Evolutionary conservation across 352 stramenopile species (phyloP).

Genomic region (Vaucheria bursata): DNA sequence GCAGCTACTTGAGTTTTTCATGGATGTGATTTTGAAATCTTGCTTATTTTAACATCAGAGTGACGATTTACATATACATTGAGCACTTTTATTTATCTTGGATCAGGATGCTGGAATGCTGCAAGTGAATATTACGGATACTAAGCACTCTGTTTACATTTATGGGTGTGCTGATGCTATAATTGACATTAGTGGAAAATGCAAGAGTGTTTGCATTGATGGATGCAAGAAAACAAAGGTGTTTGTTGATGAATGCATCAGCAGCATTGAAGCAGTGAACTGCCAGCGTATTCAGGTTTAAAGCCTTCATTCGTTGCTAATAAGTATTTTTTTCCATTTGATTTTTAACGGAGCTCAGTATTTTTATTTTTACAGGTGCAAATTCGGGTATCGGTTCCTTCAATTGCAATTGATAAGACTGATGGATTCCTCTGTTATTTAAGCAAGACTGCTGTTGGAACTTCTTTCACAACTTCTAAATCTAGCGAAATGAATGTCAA

Average conservation of each 20-base stretch:
- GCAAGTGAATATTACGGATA: slow-evolving; percentile 70
- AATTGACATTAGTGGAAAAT: slow-evolving; percentile 91
- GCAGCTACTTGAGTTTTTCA: too few relatives aligned
- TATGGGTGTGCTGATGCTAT: slow-evolving; percentile 84
- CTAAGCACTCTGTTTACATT: slow-evolving; percentile 86
- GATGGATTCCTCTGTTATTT: slow-evolving; percentile 91
- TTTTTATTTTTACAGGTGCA: too few relatives aligned
- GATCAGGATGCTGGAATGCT: slow-evolving; percentile 63
- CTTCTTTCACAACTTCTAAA: slow-evolving; percentile 85
- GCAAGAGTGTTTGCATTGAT: slow-evolving; percentile 92
- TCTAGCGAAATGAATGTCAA: slow-evolving; percentile 76
- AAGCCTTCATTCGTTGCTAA: too few relatives aligned
- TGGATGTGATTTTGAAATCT: too few relatives aligned
- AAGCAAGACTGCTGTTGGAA: slow-evolving; percentile 73
- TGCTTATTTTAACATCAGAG: too few relatives aligned
- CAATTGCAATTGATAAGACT: slow-evolving; percentile 97
- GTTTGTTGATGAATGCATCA: slow-evolving; percentile 81
- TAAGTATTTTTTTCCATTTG: too few relatives aligned
- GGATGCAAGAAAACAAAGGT: slow-evolving; percentile 72
- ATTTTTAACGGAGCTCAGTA: too few relatives aligned
- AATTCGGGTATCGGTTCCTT: slow-evolving; percentile 78
- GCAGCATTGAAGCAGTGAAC: slow-evolving; percentile 93
- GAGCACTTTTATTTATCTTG: too few relatives aligned
- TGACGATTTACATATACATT: too few relatives aligned
- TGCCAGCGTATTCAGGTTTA: slow-evolving; percentile 88